Percentiles rank a stretch among this genome's conserved stretches.
Conservation (phyloP, 2,329 filamentous ascomycete species). For the Hymenotorrendiella dingleyae region DNA sequence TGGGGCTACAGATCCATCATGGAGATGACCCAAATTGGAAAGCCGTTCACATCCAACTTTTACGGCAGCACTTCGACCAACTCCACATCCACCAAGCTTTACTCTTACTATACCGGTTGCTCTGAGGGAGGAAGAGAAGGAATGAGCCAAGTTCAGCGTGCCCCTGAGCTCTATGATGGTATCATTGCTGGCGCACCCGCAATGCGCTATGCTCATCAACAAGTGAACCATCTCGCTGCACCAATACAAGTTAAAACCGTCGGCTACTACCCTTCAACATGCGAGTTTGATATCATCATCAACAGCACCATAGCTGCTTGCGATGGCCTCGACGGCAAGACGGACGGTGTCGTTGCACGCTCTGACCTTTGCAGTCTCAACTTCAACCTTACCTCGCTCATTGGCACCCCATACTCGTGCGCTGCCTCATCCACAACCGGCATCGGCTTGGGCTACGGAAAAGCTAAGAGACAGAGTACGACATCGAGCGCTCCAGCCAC, state of each 20-base stretch:
- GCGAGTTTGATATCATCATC: neutral
- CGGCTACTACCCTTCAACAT: neutral
- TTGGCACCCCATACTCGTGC: neutral
- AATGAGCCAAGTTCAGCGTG: neutral
- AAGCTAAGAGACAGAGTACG: neutral
- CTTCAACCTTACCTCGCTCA: neutral
- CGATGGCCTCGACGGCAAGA: neutral
- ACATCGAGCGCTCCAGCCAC: slow-evolving; percentile 23
- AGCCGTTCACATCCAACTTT: neutral
- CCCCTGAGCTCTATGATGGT: neutral
- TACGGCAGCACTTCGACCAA: neutral
- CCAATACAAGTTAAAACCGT: neutral
- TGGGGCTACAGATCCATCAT: neutral
- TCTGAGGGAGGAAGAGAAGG: neutral
- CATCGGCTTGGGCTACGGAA: neutral
- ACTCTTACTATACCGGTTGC: neutral
- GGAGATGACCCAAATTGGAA: neutral
- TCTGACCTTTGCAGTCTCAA: neutral
- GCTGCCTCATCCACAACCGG: neutral
- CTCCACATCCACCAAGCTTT: neutral
- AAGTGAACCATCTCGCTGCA: neutral
- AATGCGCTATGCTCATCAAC: neutral
- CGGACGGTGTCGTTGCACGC: neutral
- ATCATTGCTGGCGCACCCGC: neutral
- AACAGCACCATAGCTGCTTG: neutral